These are phyloP conservation scores for Hirsutella rhossiliensis DNA, from an alignment of 2,329 filamentous ascomycete species.

Conservation along the genomic window DNA sequence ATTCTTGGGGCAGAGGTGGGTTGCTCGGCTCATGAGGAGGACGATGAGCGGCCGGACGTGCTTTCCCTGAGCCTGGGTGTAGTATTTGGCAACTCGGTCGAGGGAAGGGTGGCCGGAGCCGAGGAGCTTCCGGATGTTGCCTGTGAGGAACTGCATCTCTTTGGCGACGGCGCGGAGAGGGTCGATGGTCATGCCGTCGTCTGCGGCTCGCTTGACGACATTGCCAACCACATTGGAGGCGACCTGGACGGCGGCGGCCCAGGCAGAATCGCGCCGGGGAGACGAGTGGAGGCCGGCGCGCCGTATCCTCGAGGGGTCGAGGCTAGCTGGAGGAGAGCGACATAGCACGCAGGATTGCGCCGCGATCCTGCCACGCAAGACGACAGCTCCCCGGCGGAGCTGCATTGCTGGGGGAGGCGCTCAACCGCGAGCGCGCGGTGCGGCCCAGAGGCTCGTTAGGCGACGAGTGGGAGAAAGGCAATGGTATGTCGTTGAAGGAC, in stretches of 20 bases:
- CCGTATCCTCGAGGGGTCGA: conserved; percentile 13
- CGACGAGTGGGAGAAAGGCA: neutral
- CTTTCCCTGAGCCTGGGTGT: conserved; percentile 92
- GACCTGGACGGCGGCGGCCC: conserved; percentile 62
- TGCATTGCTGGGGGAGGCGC: conserved; percentile 29
- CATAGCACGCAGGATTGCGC: conserved; percentile 18
- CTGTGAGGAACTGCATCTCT: conserved; percentile 91
- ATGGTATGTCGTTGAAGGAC: neutral
- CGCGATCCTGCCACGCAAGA: conserved; percentile 26
- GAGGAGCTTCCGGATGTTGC: conserved; percentile 85
- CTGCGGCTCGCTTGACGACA: conserved; percentile 48
- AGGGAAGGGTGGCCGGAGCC: conserved; percentile 90
- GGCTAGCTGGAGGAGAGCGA: conserved; percentile 18
- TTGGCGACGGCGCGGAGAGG: conserved; percentile 84
- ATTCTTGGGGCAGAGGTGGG: conserved; percentile 59
- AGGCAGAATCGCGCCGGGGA: conserved; percentile 45
- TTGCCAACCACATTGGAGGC: conserved; percentile 61
- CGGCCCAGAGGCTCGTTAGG: neutral
- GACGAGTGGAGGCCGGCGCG: conserved; percentile 29
- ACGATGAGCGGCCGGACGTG: conserved; percentile 92
- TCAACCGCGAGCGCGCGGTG: neutral
- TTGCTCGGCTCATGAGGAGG: conserved; percentile 90
- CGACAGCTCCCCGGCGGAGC: conserved; percentile 40
- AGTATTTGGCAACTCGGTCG: conserved; percentile 95
- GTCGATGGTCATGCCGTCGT: conserved; percentile 64